These are phyloP conservation scores for Paraphaeosphaeria minitans DNA, from an alignment of 2,329 filamentous ascomycete species.

Conservation along the genomic window DNA sequence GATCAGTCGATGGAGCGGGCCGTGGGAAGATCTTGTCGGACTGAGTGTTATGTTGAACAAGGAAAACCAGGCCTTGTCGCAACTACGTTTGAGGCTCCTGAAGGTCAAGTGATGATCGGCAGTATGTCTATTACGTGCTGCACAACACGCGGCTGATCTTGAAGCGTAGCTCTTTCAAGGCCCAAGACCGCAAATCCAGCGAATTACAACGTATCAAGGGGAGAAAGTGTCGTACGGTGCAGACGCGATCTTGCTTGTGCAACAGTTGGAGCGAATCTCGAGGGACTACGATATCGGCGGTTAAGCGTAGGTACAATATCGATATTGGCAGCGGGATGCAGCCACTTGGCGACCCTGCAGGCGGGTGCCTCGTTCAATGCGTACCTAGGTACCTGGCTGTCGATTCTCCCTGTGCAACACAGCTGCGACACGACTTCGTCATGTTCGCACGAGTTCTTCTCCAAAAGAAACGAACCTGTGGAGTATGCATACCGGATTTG, in stretches of 20 bases:
- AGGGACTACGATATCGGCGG: not conserved
- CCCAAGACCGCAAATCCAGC: not conserved
- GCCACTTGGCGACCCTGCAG: not conserved
- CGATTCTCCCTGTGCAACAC: not conserved
- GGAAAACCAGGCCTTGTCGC: not conserved
- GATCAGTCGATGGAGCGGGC: not conserved
- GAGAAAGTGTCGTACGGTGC: not conserved
- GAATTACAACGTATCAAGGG: not conserved
- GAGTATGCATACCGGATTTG: not conserved
- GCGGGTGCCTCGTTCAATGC: not conserved
- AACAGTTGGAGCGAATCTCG: not conserved
- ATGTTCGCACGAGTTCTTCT: not conserved
- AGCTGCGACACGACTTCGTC: not conserved
- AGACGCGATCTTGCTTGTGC: not conserved
- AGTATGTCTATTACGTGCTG: not conserved
- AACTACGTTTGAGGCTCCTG: constrained; percentile 3
- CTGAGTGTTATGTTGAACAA: not conserved
- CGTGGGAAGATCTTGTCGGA: not conserved
- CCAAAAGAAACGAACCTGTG: constrained; percentile 1
- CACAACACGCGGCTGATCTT: constrained; percentile 3
- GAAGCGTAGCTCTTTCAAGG: not conserved
- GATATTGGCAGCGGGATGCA: not conserved
- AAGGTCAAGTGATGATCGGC: constrained; percentile 2
- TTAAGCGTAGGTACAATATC: too few relatives aligned
- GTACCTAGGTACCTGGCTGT: not conserved